Base-by-base conservation (phyloP, 2,329 filamentous ascomycete genomes). In the Cadophora gregata region DNA sequence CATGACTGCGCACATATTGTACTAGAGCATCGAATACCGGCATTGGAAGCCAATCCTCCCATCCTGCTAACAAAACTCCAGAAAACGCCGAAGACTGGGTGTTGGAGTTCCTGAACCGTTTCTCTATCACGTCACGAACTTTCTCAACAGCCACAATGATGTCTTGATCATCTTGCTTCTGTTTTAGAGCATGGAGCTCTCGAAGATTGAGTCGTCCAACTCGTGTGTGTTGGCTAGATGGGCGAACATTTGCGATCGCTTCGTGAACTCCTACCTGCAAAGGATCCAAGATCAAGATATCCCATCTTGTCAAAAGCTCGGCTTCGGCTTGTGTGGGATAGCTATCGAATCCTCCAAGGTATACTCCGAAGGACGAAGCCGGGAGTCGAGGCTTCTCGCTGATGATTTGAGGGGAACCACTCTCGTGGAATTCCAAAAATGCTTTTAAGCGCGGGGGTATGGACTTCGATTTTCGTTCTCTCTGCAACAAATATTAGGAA, bases 61-160 rank as follows among this genome's bases (percentile, higher is more conserved):
- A 62, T n/a, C 59, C 59, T n/a, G 59, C 59, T 27, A 62, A 48
- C 14, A 62, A 51, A 21, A 62, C 25, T 27, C 59, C 59, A 7
- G 45, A 12, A 42, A 51, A 62, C 12, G 27, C 21, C 33, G 59
- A 62, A 9, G 47, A 38, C 2, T 45, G 45, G 9, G 29, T 51
- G 29, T 51, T 62, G 10, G 59, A 53, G 14, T 50, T 38, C 24
- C 33, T 31, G 31, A 62, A 53, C 16, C 29, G 27, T 14, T 36
- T 51, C 31, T 62, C 59, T 38, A 62, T 53, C 12, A 62, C 45
- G 12, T 62, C 59, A 21, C 59, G 47, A 50, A 62, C 59, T n/a
- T 62, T 62, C 21, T 62, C 47, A 3, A 62, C 21, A n/a, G 59
- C 59, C 10, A 36, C 21, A 38, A 62, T 42, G 31, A 62, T 62